Conservation (phyloP, 768 basidiomycete species). For the Mycena albidolilacea region DNA sequence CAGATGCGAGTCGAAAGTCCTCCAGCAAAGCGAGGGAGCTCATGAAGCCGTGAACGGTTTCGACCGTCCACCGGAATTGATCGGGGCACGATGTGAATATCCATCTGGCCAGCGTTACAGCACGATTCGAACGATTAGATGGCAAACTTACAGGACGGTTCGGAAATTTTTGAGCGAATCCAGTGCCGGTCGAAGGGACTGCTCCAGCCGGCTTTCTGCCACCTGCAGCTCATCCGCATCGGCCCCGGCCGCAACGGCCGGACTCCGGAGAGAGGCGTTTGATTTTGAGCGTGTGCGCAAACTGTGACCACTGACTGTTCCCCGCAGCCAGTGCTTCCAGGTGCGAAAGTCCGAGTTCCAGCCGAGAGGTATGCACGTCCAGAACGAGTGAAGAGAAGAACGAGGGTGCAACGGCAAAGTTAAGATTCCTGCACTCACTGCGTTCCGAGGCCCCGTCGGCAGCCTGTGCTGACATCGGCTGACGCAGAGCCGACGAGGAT, state of each 20-base stretch:
- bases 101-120: conserved; percentile 5
- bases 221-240: not conserved
- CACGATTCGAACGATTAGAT: not conserved
- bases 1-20: not conserved
- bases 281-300: conserved; percentile 7
- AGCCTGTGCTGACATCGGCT: too few species aligned
- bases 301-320: conserved; percentile 3
- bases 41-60: not conserved
- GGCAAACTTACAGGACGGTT: not conserved
- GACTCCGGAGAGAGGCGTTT: not conserved
- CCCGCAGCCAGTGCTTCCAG: conserved; percentile 1
- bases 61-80: not conserved
- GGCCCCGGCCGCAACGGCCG: not conserved
- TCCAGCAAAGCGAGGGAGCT: not conserved
- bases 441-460: too few species aligned
- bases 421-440: not conserved
- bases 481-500: too few species aligned
- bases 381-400: conserved; percentile 12
- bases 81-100: not conserved
- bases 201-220: not conserved
- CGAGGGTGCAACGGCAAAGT: not conserved
- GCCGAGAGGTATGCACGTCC: not conserved
- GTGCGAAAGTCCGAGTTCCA: not conserved
- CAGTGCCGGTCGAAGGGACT: not conserved
- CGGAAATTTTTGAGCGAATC: not conserved